Percentiles rank a stretch among this genome's conserved stretches.
phyloP scores from a whole-genome alignment of 352 stramenopile genomes.

The Phytophthora ohioensis region DNA sequence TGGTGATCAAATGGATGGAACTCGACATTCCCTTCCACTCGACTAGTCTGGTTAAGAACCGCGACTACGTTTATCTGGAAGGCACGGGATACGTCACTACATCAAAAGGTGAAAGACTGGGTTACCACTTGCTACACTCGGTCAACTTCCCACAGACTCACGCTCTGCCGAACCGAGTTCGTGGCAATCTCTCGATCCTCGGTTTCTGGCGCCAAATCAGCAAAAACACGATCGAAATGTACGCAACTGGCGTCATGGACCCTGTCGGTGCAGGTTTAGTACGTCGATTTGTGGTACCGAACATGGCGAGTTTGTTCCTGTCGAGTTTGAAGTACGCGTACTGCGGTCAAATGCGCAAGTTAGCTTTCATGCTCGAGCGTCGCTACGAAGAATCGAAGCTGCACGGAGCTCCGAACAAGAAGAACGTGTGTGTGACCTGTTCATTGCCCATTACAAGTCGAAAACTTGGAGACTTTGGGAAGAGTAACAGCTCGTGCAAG shows the following conservation, averaged over 20 bases:
- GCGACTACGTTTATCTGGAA: slow-evolving; percentile 37
- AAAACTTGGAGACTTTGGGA: slow-evolving; percentile 32
- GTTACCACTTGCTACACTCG: slow-evolving; percentile 31
- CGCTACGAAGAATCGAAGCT: slow-evolving; percentile 29
- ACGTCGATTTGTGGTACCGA: slow-evolving; percentile 8
- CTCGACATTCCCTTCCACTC: slow-evolving; percentile 36
- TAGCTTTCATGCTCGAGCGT: slow-evolving; percentile 17
- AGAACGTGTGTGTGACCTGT: slow-evolving; percentile 43
- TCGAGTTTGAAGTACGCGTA: slow-evolving; percentile 14
- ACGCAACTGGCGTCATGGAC: slow-evolving; percentile 17
- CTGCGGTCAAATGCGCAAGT: slow-evolving; percentile 24
- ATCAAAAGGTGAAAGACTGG: neutral
- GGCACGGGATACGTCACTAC: slow-evolving; percentile 29
- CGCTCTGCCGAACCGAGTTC: slow-evolving; percentile 18
- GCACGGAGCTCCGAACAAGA: slow-evolving; percentile 32
- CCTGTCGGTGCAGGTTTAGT: slow-evolving; percentile 10
- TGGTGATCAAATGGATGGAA: slow-evolving; percentile 43
- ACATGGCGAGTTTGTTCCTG: slow-evolving; percentile 17
- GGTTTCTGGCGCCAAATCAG: slow-evolving; percentile 17
- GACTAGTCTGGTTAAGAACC: slow-evolving; percentile 24
- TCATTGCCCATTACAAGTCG: slow-evolving; percentile 24
- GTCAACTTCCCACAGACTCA: slow-evolving; percentile 30
- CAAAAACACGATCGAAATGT: slow-evolving; percentile 11
- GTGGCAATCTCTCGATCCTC: slow-evolving; percentile 12
- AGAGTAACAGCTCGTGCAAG: slow-evolving; percentile 39